Base-by-base conservation (phyloP, 306 rosid genomes). In the Rosa multiflora region DNA sequence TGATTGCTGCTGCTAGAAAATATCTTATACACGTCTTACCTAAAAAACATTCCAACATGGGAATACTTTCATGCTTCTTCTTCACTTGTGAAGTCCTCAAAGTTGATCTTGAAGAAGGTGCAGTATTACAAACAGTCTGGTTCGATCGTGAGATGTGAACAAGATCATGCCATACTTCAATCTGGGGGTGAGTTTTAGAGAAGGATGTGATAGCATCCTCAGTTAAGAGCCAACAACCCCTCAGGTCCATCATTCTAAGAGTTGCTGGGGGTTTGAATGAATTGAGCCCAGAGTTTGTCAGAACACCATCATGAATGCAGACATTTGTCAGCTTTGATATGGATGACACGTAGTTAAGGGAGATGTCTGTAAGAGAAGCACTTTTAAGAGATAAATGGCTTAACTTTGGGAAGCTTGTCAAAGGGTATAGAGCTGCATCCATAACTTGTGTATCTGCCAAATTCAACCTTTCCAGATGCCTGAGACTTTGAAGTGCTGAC, bases 161-260 rank as follows among this genome's bases (percentile, higher is more conserved):
- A 80, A 84, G 85, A 59, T 93, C 98, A 80, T 93, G 95, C 82
- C 80, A 76, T 49, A 94, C 83, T 80, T 92, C 91, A 82, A 90
- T 83, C 64, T 84, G 89, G 72, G 97, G 92, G 87, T 90, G 87
- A 62, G 47, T 77, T 88, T 77, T 91, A 81, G 88, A 79, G 70
- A 90, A 94, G 42, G 88, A 85, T 52, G 44, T 10, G 78, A 94
- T 84, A 26, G 64, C 77, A 35, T 87, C 92, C 76, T 78, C 51
- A 23, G 91, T 89, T 79, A 94, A 56, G 78, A 94, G 97, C 99
- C 99, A 94, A 82, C 99, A 92, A 64, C 99, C 99, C 47, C 82
- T 82, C 74, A 95, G 87, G 86, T 92, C 94, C 79, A 92, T 52
- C 81, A 79, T 58, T 86, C 83, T 89, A 63, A 95, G 77, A 52